phyloP scores from a whole-genome alignment of 306 rosid species.

The Ormosia semicastrata region DNA sequence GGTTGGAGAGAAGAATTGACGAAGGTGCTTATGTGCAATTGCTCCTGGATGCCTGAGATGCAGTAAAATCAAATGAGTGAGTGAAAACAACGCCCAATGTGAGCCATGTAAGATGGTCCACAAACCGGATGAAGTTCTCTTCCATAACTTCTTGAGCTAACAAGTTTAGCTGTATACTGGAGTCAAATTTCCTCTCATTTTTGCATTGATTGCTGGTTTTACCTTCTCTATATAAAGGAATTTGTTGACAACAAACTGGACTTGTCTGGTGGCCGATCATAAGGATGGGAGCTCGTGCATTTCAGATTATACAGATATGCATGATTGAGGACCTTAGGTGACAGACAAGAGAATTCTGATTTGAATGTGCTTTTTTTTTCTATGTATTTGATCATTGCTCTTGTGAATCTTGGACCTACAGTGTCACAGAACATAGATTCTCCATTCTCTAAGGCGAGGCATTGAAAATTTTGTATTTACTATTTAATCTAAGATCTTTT shows the following conservation, averaged over 20 bases:
- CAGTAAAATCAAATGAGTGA: not conserved
- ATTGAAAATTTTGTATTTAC: not conserved
- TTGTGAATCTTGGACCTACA: not conserved
- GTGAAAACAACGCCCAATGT: not conserved
- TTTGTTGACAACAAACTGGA: not conserved
- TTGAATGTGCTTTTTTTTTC: not conserved
- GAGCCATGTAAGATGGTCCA: not conserved
- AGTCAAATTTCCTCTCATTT: not conserved
- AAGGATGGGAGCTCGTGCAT: not conserved
- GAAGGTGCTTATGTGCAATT: not conserved
- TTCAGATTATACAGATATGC: not conserved
- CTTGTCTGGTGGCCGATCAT: not conserved
- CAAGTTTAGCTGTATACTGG: not conserved
- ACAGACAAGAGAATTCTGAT: not conserved
- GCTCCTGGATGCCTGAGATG: slow-evolving; percentile 3
- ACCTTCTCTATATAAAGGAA: not conserved
- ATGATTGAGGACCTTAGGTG: not conserved
- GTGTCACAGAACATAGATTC: not conserved
- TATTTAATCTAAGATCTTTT: not conserved
- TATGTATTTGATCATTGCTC: not conserved
- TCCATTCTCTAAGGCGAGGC: not conserved
- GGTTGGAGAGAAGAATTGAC: not conserved
- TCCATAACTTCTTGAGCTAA: not conserved
- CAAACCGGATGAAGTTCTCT: not conserved
- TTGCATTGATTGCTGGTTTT: slow-evolving; percentile 10